A percentile compares a stretch with the other conserved stretches of the same genome.
These are phyloP conservation scores for Venturia pyrina DNA, from an alignment of 2,329 filamentous ascomycete species.

Conservation along the genomic window DNA sequence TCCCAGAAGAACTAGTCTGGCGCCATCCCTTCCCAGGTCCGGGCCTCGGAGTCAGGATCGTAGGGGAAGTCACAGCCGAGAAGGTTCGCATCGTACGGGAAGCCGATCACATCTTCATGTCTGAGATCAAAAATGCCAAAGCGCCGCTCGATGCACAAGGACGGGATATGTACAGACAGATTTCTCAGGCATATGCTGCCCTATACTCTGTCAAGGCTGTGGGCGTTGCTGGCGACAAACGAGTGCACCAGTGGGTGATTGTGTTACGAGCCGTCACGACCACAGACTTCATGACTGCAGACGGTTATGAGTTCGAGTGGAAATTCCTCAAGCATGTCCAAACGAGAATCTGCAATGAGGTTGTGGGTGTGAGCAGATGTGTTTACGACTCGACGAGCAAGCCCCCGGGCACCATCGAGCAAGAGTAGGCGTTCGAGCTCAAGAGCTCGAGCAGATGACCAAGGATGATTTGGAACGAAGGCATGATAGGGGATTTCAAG, in stretches of 20 bases:
- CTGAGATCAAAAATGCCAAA: slow-evolving; percentile 55
- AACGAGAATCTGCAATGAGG: slow-evolving; percentile 64
- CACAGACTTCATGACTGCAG: slow-evolving; percentile 65
- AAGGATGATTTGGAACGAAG: not conserved
- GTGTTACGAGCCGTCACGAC: slow-evolving; percentile 52
- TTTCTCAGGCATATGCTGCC: slow-evolving; percentile 61
- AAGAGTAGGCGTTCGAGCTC: slow-evolving; percentile 41
- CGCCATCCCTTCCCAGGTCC: slow-evolving; percentile 70
- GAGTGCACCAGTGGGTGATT: slow-evolving; percentile 54
- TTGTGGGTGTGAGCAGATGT: slow-evolving; percentile 61
- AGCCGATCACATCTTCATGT: slow-evolving; percentile 70
- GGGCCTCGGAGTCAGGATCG: slow-evolving; percentile 65
- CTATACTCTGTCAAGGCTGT: slow-evolving; percentile 56
- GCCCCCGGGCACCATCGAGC: slow-evolving; percentile 63
- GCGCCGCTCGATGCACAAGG: not conserved
- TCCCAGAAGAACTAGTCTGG: slow-evolving; percentile 66
- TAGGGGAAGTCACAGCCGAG: slow-evolving; percentile 75
- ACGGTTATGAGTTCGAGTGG: slow-evolving; percentile 56
- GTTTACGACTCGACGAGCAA: slow-evolving; percentile 60
- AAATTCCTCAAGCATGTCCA: slow-evolving; percentile 56
- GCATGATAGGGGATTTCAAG: not conserved
- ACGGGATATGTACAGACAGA: slow-evolving; percentile 58
- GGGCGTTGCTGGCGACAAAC: slow-evolving; percentile 60
- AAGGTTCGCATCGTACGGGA: slow-evolving; percentile 69
- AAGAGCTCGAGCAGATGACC: not conserved